Evolutionary conservation across 306 rosid genomes (phyloP), one percentile per base, ranked within the genome.

Genomic region (Psophocarpus tetragonolobus): DNA sequence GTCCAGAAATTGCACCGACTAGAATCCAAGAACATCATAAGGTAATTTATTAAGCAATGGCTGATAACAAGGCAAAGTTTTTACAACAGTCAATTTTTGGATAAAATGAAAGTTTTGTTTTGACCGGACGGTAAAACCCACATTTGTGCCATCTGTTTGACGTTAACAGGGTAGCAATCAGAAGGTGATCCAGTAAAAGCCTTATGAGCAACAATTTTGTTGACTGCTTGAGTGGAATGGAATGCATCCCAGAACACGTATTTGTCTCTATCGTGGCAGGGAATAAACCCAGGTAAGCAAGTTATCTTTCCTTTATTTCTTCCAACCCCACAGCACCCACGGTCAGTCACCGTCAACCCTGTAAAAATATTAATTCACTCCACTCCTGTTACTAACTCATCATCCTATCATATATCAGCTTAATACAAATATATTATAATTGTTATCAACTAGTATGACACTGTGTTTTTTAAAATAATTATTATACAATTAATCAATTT

Each of bases 241-340:
- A 66, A 83, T n/a, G 87, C 78, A 66, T 87, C 88, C 87, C 88
- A 84, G 27, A 87, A 87, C 51, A 85, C 74, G 67, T 76, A 69
- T 33, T 82, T 61, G 71, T 80, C 71, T 42, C 88, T 82, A 21
- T 63, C 30, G 32, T 62, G 0, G 60, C 87, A 85, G 8, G 88
- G 87, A 18, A 8, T 0, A 8, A 38, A 2, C 13, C 54, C 1
- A 4, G 85, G 85, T 23, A 85, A 68, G 41, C 88, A 87, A 11
- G 79, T 68, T 71, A 82, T 73, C 27, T 15, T 77, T 20, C 83
- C 82, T 35, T 3, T 26, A 32, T 73, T 72, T 74, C 69, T 75
- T 71, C 88, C 91, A 32, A 84, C 0, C 0, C 88, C 88, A 70
- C 91, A 87, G 9, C 85, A 85, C 0, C 56, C 84, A 68, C 48